These are phyloP conservation scores for Cairneyella variabilis DNA, from an alignment of 495 filamentous ascomycete species.

Conservation along the genomic window DNA sequence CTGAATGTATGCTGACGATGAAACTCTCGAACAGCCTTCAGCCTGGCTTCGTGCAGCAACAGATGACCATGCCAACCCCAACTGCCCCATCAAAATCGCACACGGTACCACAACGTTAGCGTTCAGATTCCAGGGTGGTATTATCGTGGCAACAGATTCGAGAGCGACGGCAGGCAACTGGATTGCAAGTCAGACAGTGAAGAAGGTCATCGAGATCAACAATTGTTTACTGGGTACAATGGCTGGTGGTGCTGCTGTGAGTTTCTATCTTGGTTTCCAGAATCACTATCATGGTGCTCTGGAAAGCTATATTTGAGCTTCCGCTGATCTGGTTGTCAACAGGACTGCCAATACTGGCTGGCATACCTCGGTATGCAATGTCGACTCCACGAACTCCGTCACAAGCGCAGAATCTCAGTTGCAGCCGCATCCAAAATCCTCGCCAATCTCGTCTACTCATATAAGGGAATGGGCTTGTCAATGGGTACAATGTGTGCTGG, in stretches of 20 bases:
- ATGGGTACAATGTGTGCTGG: slow-evolving; percentile 99
- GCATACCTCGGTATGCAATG: slow-evolving; percentile 98
- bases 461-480: slow-evolving; percentile 95
- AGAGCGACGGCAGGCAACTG: slow-evolving; percentile 94
- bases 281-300: too few species aligned
- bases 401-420: slow-evolving; percentile 97
- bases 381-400: slow-evolving; percentile 96
- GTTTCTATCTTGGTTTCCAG: slow-evolving; percentile 26
- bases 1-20: slow-evolving; percentile 12
- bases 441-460: slow-evolving; percentile 93
- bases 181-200: slow-evolving; percentile 99
- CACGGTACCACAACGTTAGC: slow-evolving; percentile 99
- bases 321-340: slow-evolving; percentile 16
- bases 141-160: slow-evolving; percentile 97
- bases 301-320: not conserved
- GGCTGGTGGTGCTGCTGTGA: slow-evolving; percentile 92
- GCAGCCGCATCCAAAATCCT: slow-evolving; percentile 98
- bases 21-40: slow-evolving; percentile 54
- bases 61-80: slow-evolving; percentile 93
- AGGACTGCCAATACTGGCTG: slow-evolving; percentile 99
- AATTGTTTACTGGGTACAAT: slow-evolving; percentile 90
- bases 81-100: slow-evolving; percentile 97
- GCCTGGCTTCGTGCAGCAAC: slow-evolving; percentile 95
- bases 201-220: slow-evolving; percentile 98
- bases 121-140: slow-evolving; percentile 95